Conservation (phyloP, 2,329 filamentous ascomycete genomes). For the Fusarium sp. region DNA sequence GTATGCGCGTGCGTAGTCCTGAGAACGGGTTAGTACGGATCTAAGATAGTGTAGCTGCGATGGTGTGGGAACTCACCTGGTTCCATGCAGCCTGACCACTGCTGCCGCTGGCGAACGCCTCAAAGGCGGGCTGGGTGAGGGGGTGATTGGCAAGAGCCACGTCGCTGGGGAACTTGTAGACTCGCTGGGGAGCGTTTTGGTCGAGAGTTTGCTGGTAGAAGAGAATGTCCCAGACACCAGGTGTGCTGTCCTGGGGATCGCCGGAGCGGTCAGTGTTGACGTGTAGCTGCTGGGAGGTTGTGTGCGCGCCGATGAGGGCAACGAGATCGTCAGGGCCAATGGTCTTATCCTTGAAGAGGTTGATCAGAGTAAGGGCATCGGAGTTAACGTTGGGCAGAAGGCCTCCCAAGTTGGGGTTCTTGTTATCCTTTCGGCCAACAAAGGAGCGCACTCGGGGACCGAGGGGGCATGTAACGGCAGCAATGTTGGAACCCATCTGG, state of each 20-base stretch:
- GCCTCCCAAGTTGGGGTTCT: conserved; percentile 56
- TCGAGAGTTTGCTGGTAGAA: conserved; percentile 63
- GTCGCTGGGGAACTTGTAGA: conserved; percentile 62
- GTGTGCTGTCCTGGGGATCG: conserved; percentile 66
- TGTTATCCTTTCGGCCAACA: conserved; percentile 66
- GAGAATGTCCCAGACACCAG: conserved; percentile 67
- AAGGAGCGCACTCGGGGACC: conserved; percentile 66
- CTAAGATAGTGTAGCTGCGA: neutral
- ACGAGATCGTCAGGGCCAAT: conserved; percentile 66
- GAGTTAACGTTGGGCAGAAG: conserved; percentile 62
- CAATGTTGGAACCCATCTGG: conserved; percentile 67
- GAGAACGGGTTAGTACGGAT: neutral
- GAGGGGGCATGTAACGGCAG: conserved; percentile 62
- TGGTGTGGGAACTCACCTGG: conserved; percentile 50
- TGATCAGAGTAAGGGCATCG: conserved; percentile 64
- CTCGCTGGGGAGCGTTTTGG: conserved; percentile 52
- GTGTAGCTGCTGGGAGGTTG: conserved; percentile 64
- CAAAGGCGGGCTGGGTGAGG: conserved; percentile 56
- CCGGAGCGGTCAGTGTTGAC: conserved; percentile 59
- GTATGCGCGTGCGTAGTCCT: conserved; percentile 68
- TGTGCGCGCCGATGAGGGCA: conserved; percentile 70
- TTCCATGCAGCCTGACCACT: conserved; percentile 60
- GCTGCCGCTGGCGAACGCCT: conserved; percentile 53
- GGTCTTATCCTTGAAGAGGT: conserved; percentile 67
- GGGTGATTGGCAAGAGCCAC: conserved; percentile 57